Evolutionary conservation across 2,329 filamentous ascomycete genomes (phyloP).

Genomic region (Botrytis sinoallii): DNA sequence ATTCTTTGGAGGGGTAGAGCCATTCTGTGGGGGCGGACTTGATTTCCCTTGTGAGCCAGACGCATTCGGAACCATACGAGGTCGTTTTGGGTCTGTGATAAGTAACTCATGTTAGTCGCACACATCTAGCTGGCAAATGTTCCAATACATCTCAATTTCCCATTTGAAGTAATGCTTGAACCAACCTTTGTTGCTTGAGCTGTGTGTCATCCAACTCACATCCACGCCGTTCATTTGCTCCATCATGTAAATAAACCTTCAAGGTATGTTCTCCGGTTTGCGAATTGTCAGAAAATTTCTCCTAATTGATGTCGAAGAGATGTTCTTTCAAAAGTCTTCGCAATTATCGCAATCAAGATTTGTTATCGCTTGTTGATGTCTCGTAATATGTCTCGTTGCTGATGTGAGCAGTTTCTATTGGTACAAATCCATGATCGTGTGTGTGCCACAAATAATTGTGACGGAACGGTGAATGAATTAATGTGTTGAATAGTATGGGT

Average conservation of each 20-base stretch:
- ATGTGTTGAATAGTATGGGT: background rate
- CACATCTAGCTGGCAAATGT: background rate
- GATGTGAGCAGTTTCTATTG: conserved; percentile 19
- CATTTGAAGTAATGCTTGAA: conserved; percentile 23
- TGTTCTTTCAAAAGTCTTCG: background rate
- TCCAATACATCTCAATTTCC: conserved; percentile 28
- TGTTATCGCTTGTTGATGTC: conserved; percentile 1
- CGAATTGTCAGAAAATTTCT: background rate
- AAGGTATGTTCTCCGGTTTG: background rate
- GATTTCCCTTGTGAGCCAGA: background rate
- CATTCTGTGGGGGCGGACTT: conserved; percentile 7
- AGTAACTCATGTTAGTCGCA: conserved; percentile 1
- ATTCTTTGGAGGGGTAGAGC: conserved; percentile 3
- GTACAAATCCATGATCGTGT: conserved; percentile 16
- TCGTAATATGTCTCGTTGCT: conserved; percentile 15
- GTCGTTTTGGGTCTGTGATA: conserved; percentile 10
- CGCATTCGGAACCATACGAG: conserved; percentile 11
- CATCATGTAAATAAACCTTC: conserved; percentile 27
- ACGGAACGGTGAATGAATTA: background rate
- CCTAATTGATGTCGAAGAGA: background rate
- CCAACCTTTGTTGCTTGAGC: conserved; percentile 34
- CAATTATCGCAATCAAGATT: conserved; percentile 8
- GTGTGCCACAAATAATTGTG: conserved; percentile 19
- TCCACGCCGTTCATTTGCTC: conserved; percentile 38
- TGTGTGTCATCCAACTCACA: conserved; percentile 38